A percentile compares a stretch with the other conserved stretches of the same genome.
phyloP scores from a whole-genome alignment of 116 monocot genomes.

The Posidonia oceanica region DNA sequence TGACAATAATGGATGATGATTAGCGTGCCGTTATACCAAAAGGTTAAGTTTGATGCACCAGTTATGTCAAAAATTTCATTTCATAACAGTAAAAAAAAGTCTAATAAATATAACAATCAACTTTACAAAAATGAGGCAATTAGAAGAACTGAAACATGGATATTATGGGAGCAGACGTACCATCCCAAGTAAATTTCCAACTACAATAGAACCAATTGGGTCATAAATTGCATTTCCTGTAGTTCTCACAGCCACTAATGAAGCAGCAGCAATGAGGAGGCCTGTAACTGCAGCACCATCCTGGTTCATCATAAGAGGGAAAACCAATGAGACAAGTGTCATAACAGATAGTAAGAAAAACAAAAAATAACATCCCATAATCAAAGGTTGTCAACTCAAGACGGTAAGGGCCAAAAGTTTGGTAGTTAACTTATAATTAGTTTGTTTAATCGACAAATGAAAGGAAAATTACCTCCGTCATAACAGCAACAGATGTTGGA shows the following conservation, averaged over 20 bases:
- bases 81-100: too few relatives aligned
- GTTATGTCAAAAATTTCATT: too few relatives aligned
- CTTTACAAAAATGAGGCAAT: background rate
- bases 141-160: too few relatives aligned
- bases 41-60: background rate
- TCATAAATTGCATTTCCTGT: conserved; percentile 99
- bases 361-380: background rate
- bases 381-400: background rate
- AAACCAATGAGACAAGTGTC: too few relatives aligned
- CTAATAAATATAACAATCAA: too few relatives aligned
- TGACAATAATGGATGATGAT: background rate
- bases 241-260: conserved; percentile 72
- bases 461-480: conserved; percentile 73
- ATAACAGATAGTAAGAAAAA: background rate
- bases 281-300: conserved; percentile 98
- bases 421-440: background rate
- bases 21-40: background rate
- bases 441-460: background rate
- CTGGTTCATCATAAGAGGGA: conserved; percentile 20
- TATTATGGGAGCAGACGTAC: conserved; percentile 12
- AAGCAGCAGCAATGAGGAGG: conserved; percentile 83
- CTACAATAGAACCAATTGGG: conserved; percentile 92
- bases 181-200: conserved; percentile 93
- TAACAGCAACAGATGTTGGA: conserved; percentile 98
- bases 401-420: background rate